phyloP scores from a whole-genome alignment of 2,329 filamentous ascomycete species.

The Acarospora socialis region DNA sequence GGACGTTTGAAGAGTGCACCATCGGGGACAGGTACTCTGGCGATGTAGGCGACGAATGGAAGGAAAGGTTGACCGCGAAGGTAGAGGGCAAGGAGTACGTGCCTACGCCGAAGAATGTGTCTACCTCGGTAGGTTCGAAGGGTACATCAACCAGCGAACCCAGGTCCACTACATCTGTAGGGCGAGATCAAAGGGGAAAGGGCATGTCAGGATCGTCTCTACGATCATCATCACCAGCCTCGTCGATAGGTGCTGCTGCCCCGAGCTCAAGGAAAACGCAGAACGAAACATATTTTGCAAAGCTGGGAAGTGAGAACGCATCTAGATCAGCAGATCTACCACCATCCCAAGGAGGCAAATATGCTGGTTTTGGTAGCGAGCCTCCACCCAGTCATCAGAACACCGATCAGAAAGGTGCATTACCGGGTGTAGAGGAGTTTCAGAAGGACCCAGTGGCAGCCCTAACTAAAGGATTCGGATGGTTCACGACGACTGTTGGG shows the following conservation, averaged over 20 bases:
- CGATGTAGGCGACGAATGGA: conserved; percentile 87
- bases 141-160: too few species aligned
- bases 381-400: conserved; percentile 38
- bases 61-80: conserved; percentile 74
- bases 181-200: too few species aligned
- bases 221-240: too few species aligned
- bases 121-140: too few species aligned
- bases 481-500: conserved; percentile 75
- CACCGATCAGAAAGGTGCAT: conserved; percentile 27
- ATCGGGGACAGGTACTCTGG: conserved; percentile 84
- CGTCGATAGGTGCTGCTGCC: too few species aligned
- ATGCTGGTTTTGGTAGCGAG: conserved; percentile 74
- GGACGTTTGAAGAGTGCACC: conserved; percentile 71
- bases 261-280: conserved; percentile 46
- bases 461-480: conserved; percentile 83
- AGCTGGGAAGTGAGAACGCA: conserved; percentile 71
- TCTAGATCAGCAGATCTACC: conserved; percentile 57
- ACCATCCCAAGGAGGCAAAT: conserved; percentile 87
- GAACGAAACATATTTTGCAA: conserved; percentile 84
- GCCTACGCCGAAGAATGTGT: conserved; percentile 48
- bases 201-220: too few species aligned
- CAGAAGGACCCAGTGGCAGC: conserved; percentile 83
- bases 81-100: conserved; percentile 82
- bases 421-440: conserved; percentile 70
- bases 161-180: too few species aligned